Percentiles rank a stretch among this genome's conserved stretches.
Evolutionary conservation across 805 yeast genomes (phyloP).

Genomic region (Kockiozyma suomiensis): DNA sequence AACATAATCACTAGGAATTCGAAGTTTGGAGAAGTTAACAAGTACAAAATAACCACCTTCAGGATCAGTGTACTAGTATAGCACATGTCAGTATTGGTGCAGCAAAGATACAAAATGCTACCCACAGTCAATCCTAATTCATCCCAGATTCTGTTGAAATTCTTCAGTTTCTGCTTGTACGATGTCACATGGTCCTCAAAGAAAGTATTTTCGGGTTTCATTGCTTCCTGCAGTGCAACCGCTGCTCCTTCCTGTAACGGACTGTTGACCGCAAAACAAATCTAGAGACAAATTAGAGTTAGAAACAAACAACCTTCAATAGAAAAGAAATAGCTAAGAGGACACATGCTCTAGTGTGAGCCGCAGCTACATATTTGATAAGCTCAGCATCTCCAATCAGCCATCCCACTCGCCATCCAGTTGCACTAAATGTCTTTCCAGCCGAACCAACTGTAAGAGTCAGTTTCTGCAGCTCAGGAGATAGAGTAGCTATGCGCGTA

Average conservation of each 20-base stretch:
- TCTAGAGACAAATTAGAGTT: slow-evolving; percentile 38
- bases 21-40: slow-evolving; percentile 81
- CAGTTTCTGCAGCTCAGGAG: slow-evolving; percentile 74
- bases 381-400: slow-evolving; percentile 83
- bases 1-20: slow-evolving; percentile 70
- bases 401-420: slow-evolving; percentile 99
- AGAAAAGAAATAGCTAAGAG: neutral
- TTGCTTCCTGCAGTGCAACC: slow-evolving; percentile 66
- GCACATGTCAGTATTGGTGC: neutral
- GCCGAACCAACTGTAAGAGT: slow-evolving; percentile 95
- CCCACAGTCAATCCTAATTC: slow-evolving; percentile 73
- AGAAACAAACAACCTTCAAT: neutral
- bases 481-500: slow-evolving; percentile 80
- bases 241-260: slow-evolving; percentile 94
- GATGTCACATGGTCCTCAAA: slow-evolving; percentile 68
- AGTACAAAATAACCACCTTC: slow-evolving; percentile 93
- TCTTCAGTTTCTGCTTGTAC: slow-evolving; percentile 71
- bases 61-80: slow-evolving; percentile 65
- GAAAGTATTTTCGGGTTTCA: slow-evolving; percentile 55
- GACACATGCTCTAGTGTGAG: slow-evolving; percentile 69
- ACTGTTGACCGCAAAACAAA: slow-evolving; percentile 87
- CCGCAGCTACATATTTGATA: slow-evolving; percentile 77
- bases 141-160: slow-evolving; percentile 77
- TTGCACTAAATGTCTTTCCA: slow-evolving; percentile 97
- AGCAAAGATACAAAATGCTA: too few relatives aligned